These are phyloP conservation scores for Fusarium algeriense DNA, from an alignment of 2,329 filamentous ascomycete species.

Conservation along the genomic window DNA sequence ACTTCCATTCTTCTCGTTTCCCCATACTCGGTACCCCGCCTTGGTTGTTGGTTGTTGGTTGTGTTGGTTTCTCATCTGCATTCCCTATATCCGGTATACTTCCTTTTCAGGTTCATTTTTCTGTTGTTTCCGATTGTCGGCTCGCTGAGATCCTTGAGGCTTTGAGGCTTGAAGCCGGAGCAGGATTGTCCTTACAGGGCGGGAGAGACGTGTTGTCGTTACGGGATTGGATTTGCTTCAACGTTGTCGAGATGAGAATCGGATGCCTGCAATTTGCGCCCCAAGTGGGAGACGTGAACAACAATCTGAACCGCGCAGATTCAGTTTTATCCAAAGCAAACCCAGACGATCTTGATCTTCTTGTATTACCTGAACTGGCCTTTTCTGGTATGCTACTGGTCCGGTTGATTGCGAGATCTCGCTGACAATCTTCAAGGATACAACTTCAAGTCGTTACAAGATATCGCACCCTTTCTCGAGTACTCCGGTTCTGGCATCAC, in stretches of 20 bases:
- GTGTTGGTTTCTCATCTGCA: conserved; percentile 13
- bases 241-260: conserved; percentile 67
- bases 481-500: conserved; percentile 73
- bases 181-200: neutral
- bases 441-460: conserved; percentile 77
- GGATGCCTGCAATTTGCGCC: conserved; percentile 80
- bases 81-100: neutral
- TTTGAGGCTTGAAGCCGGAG: neutral
- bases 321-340: conserved; percentile 67
- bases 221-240: conserved; percentile 19
- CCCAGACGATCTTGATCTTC: conserved; percentile 70
- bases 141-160: neutral
- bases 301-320: conserved; percentile 63
- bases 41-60: conserved; percentile 10
- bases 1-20: conserved; percentile 11
- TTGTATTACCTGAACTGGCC: conserved; percentile 82
- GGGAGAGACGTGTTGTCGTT: conserved; percentile 3
- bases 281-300: conserved; percentile 75
- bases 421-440: conserved; percentile 67
- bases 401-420: neutral
- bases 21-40: conserved; percentile 10
- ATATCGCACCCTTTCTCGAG: conserved; percentile 79
- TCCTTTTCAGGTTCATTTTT: neutral
- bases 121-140: neutral
- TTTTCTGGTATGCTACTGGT: conserved; percentile 70